Evolutionary conservation across 306 rosid genomes (phyloP).

Genomic region (Prunus fruticosa): DNA sequence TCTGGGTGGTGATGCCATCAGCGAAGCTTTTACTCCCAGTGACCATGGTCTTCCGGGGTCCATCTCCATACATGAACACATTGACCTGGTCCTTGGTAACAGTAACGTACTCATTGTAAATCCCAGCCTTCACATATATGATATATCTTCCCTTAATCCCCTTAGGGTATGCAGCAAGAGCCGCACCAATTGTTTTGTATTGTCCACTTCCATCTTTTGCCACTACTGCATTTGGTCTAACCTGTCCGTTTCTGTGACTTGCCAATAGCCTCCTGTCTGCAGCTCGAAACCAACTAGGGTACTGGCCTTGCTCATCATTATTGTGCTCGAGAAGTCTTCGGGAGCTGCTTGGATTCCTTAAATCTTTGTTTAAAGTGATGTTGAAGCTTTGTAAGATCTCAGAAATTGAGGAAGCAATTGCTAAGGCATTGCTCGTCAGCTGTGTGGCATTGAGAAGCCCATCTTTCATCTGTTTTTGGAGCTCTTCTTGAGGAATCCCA

Average conservation of each 20-base stretch:
- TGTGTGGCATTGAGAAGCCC: conserved; percentile 14
- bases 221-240: conserved; percentile 19
- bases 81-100: conserved; percentile 19
- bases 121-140: conserved; percentile 29
- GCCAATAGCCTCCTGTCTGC: conserved; percentile 15
- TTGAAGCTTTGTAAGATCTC: conserved; percentile 2
- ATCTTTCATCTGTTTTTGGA: conserved; percentile 2
- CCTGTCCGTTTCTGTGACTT: neutral
- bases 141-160: conserved; percentile 17
- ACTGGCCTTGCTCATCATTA: neutral
- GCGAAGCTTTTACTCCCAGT: conserved; percentile 20
- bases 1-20: conserved; percentile 22
- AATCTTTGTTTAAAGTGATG: neutral
- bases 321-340: neutral
- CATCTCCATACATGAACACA: conserved; percentile 32
- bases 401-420: conserved; percentile 19
- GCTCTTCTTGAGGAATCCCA: conserved; percentile 15
- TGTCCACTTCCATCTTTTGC: conserved; percentile 32
- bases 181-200: conserved; percentile 21
- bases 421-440: conserved; percentile 27
- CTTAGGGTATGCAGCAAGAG: conserved; percentile 22
- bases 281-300: conserved; percentile 16
- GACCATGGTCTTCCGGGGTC: conserved; percentile 20
- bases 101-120: conserved; percentile 13
- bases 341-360: neutral